Conservation (phyloP, 768 basidiomycete genomes). For the Suillus sp. region DNA sequence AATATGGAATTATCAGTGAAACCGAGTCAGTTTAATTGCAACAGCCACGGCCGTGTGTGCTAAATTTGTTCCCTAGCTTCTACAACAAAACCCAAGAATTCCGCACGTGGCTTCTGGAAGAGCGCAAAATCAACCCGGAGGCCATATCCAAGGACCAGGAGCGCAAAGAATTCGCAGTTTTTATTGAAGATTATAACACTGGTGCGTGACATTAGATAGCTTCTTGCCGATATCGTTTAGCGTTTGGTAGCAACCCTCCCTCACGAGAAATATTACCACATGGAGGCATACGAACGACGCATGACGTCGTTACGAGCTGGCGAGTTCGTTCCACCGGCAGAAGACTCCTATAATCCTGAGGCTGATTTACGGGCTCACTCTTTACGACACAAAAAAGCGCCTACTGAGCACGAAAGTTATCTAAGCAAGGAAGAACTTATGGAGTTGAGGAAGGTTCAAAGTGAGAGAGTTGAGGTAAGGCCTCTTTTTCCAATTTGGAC, state of each 20-base stretch:
- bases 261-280: constrained; percentile 94
- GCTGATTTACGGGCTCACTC: constrained; percentile 82
- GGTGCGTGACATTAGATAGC: constrained; percentile 41
- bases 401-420: constrained; percentile 69
- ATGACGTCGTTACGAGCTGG: constrained; percentile 87
- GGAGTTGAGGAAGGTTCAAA: constrained; percentile 82
- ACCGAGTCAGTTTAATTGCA: constrained; percentile 61
- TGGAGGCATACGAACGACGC: constrained; percentile 79
- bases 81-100: constrained; percentile 87
- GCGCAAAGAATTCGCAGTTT: constrained; percentile 81
- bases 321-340: constrained; percentile 71
- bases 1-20: constrained; percentile 85
- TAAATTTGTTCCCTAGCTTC: constrained; percentile 50
- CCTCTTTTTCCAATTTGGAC: constrained; percentile 9
- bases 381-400: constrained; percentile 68
- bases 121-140: constrained; percentile 89
- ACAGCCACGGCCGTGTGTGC: constrained; percentile 4
- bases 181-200: constrained; percentile 84
- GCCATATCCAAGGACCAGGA: constrained; percentile 82
- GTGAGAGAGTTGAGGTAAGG: constrained; percentile 80
- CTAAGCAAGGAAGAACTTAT: constrained; percentile 77
- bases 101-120: constrained; percentile 90
- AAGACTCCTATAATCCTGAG: constrained; percentile 78
- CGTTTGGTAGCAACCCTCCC: constrained; percentile 74
- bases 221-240: constrained; percentile 4